phyloP scores from a whole-genome alignment of 1,284 basidiomycete genomes.

The Austroboletus niveus region DNA sequence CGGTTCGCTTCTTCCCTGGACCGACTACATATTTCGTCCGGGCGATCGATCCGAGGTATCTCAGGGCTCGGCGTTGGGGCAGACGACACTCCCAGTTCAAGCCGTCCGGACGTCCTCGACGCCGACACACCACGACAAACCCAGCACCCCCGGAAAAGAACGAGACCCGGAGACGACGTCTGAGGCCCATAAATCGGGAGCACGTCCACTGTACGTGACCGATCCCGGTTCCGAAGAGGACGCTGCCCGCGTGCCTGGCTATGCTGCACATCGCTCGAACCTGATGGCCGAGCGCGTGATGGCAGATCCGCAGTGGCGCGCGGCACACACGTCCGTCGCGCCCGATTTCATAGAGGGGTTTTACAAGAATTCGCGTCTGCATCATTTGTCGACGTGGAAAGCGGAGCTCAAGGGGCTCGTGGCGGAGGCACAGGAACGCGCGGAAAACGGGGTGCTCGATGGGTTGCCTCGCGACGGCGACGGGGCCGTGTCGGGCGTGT shows the following conservation, averaged over 20 bases:
- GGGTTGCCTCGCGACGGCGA: slow-evolving; percentile 1
- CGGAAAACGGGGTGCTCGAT: slow-evolving; percentile 42
- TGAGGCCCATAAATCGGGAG: slow-evolving; percentile 9
- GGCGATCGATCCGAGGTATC: slow-evolving; percentile 45
- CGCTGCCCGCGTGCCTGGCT: slow-evolving; percentile 50
- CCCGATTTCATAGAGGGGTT: slow-evolving; percentile 87
- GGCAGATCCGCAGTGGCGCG: slow-evolving; percentile 81
- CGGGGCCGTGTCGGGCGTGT: slow-evolving; percentile 25
- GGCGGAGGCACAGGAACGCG: slow-evolving; percentile 71
- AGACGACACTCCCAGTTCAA: slow-evolving; percentile 14
- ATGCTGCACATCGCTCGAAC: slow-evolving; percentile 68
- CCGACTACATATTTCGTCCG: slow-evolving; percentile 56
- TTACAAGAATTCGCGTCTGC: slow-evolving; percentile 89
- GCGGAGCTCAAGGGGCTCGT: slow-evolving; percentile 84
- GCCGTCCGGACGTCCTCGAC: slow-evolving; percentile 1
- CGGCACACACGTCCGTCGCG: slow-evolving; percentile 82
- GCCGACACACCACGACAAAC: neutral
- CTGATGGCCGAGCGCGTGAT: slow-evolving; percentile 71
- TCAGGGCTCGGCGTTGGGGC: slow-evolving; percentile 45
- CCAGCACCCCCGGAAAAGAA: no score
- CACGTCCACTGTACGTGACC: slow-evolving; percentile 38
- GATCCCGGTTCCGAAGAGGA: slow-evolving; percentile 43
- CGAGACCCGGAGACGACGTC: no score
- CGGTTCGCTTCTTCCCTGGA: slow-evolving; percentile 76
- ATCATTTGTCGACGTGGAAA: slow-evolving; percentile 93